A percentile compares a stretch with the other conserved stretches of the same genome.
phyloP scores from a whole-genome alignment of 805 yeast species.

The Zygosaccharomyces kombuchaensis region DNA sequence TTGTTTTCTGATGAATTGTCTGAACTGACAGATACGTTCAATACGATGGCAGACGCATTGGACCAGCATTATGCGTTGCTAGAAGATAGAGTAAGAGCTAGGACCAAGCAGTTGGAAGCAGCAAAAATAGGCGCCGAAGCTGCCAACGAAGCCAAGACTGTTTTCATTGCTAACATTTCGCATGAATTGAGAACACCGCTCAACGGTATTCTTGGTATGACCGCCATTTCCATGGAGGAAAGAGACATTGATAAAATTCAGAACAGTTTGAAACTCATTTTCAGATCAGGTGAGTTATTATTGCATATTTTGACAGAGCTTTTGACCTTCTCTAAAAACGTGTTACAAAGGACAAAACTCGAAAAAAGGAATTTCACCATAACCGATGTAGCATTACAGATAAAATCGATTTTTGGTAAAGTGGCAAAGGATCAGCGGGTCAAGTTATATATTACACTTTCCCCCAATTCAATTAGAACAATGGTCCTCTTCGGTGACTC shows the following conservation, averaged over 20 bases:
- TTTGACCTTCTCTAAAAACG: slow-evolving; percentile 85
- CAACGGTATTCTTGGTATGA: slow-evolving; percentile 94
- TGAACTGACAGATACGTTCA: slow-evolving; percentile 83
- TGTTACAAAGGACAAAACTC: slow-evolving; percentile 73
- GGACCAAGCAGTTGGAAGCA: slow-evolving; percentile 84
- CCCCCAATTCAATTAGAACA: slow-evolving; percentile 56
- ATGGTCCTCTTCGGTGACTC: slow-evolving; percentile 82
- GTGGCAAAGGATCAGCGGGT: slow-evolving; percentile 76
- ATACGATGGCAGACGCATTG: slow-evolving; percentile 84
- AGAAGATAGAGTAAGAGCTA: slow-evolving; percentile 80
- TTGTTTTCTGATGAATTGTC: slow-evolving; percentile 78
- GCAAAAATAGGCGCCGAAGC: slow-evolving; percentile 87
- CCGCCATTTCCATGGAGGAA: slow-evolving; percentile 90
- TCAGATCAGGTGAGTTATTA: slow-evolving; percentile 85
- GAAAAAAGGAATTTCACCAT: slow-evolving; percentile 80
- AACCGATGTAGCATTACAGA: slow-evolving; percentile 77
- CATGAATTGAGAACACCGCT: slow-evolving; percentile 94
- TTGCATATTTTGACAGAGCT: slow-evolving; percentile 87
- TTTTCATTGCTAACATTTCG: slow-evolving; percentile 85
- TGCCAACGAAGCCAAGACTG: slow-evolving; percentile 95
- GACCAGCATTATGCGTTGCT: slow-evolving; percentile 77
- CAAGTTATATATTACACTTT: slow-evolving; percentile 54
- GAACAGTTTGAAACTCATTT: slow-evolving; percentile 73
- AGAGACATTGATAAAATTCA: slow-evolving; percentile 61
- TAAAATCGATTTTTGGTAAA: slow-evolving; percentile 78